Percentiles rank a stretch among this genome's conserved stretches.
These are phyloP conservation scores for Oryza punctata DNA, from an alignment of 176 grass and related monocot genomes.

Conservation along the genomic window DNA sequence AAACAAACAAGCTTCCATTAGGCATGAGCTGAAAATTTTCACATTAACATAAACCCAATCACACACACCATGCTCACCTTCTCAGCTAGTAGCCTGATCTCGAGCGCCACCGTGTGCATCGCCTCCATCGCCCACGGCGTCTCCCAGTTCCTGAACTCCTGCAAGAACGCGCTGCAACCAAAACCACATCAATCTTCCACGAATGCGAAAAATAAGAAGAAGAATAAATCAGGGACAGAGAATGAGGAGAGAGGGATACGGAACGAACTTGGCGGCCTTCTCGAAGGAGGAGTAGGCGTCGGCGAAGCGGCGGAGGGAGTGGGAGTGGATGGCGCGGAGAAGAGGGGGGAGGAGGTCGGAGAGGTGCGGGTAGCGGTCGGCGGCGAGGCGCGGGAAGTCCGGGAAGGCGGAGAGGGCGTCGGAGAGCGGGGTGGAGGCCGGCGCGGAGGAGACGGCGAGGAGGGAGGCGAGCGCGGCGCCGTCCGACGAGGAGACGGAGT, in stretches of 20 bases:
- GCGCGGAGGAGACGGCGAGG: constrained; percentile 60
- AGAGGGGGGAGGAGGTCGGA: constrained; percentile 65
- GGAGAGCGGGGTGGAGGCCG: constrained; percentile 50
- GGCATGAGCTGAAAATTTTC: constrained; percentile 28
- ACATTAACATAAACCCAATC: constrained; percentile 5
- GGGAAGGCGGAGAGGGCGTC: constrained; percentile 71
- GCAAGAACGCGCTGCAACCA: constrained; percentile 79
- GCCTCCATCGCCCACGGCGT: constrained; percentile 90
- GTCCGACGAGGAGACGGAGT: constrained; percentile 56
- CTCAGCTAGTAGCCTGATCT: constrained; percentile 92
- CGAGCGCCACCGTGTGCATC: constrained; percentile 73
- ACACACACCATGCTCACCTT: constrained; percentile 53
- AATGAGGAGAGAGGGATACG: neutral
- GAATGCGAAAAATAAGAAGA: too few species aligned
- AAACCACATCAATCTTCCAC: constrained; percentile 1
- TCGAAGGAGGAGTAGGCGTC: constrained; percentile 85
- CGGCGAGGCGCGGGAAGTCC: constrained; percentile 60
- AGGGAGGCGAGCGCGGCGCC: constrained; percentile 51
- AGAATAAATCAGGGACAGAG: constrained; percentile 7
- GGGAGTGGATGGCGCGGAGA: constrained; percentile 73
- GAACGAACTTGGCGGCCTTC: constrained; percentile 74
- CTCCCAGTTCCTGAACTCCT: constrained; percentile 98
- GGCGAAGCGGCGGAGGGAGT: constrained; percentile 62
- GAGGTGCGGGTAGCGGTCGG: constrained; percentile 58
- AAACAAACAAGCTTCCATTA: constrained; percentile 17